Evolutionary conservation across 805 yeast species (phyloP).

Genomic region (Kodamaea sagamina): DNA sequence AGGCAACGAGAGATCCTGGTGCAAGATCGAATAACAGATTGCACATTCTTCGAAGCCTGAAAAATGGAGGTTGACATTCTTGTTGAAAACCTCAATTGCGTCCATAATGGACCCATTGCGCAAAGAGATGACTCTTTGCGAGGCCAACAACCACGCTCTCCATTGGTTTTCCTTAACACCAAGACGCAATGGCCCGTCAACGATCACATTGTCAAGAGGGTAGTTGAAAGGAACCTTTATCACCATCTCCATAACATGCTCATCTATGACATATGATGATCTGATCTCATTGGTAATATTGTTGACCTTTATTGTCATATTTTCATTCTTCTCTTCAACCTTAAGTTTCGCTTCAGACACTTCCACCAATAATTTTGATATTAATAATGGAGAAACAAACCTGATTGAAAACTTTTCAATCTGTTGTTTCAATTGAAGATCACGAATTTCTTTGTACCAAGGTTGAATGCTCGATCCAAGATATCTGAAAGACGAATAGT

Average conservation of each 20-base stretch:
- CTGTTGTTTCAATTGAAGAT: slow-evolving; percentile 58
- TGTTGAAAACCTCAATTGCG: slow-evolving; percentile 65
- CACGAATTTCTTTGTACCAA: slow-evolving; percentile 75
- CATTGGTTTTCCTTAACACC: slow-evolving; percentile 92
- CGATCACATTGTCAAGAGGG: slow-evolving; percentile 75
- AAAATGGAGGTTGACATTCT: slow-evolving; percentile 80
- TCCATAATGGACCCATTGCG: slow-evolving; percentile 73
- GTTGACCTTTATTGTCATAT: slow-evolving; percentile 62
- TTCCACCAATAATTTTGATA: slow-evolving; percentile 55
- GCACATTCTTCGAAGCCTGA: slow-evolving; percentile 97
- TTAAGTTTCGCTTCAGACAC: slow-evolving; percentile 46
- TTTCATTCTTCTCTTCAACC: slow-evolving; percentile 38
- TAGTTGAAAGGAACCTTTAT: slow-evolving; percentile 71
- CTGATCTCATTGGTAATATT: slow-evolving; percentile 65
- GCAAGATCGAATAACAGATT: slow-evolving; percentile 89
- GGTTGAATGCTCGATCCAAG: slow-evolving; percentile 59
- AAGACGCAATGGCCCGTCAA: slow-evolving; percentile 74
- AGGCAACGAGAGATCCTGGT: slow-evolving; percentile 88
- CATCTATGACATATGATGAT: slow-evolving; percentile 78
- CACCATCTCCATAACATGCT: slow-evolving; percentile 78
- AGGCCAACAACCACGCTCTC: slow-evolving; percentile 93
- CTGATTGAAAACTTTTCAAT: slow-evolving; percentile 64
- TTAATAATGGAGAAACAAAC: slow-evolving; percentile 64
- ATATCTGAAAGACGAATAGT: slow-evolving; percentile 49
- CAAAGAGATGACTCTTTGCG: slow-evolving; percentile 76